Base-by-base conservation (phyloP, 2,329 filamentous ascomycete genomes). In the Diaporthe sp. region DNA sequence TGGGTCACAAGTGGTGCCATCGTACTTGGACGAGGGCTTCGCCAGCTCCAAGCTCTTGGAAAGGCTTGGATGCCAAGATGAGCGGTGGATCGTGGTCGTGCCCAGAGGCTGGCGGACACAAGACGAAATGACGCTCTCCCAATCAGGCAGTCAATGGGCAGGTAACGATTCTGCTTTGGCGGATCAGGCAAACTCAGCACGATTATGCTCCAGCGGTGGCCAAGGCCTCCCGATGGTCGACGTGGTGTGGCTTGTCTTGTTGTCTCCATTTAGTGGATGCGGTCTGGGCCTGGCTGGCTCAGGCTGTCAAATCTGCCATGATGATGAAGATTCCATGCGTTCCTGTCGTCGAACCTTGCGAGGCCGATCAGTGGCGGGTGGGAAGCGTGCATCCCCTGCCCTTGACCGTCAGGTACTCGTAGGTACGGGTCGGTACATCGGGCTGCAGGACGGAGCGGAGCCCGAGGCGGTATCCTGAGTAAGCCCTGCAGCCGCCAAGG, bases 361-460 rank as follows among this genome's bases (percentile, higher is more conserved):
- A 55, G 49, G 71, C 9, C 46, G 49, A 73, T 62, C 71, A 34
- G 44, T 53, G 57, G 44, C 39, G 57, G 39, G 39, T 12, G 42
- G 22, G n/a, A 42, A 31, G 57, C 22, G 31, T 8, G 13, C n/a
- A 6, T 17, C 58, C 71, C 46, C 42, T 10, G 28, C 44, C 31
- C 19, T 34, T 34, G 71, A 61, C 57, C 46, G n/a, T 15, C 8
- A 55, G 71, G 71, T 73, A 73, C 71, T 55, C 37, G 15, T 12
- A 17, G n/a, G 71, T 73, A 73, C 71, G 58, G n/a, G 25, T 44
- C 60, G 46, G 58, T 73, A 73, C 71, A 73, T 73, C 58, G 71
- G 58, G 71, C 46, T 37, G 71, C 55, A 73, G 46, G 8, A 65
- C 37, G 49, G 37, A 65, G 49, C 71, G 71, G 71, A 73, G 71